Percentiles rank a stretch among this genome's conserved stretches.
Conservation (phyloP, 352 stramenopile species). For the Phytophthora nicotianae region DNA sequence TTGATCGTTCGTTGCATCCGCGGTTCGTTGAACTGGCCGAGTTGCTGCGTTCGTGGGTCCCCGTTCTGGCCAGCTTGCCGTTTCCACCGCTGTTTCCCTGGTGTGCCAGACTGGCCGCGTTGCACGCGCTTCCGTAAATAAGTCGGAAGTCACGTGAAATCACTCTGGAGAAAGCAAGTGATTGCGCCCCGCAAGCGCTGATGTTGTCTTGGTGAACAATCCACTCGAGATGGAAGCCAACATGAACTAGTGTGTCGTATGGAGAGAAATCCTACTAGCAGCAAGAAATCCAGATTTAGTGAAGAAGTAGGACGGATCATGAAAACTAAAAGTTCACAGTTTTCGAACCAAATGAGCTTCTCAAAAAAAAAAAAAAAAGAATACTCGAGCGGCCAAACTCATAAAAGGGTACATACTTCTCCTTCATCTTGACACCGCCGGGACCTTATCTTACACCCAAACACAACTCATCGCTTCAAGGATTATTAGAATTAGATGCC, state of each 20-base stretch:
- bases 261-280: not conserved
- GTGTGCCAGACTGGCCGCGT: constrained; percentile 4
- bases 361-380: no score
- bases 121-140: constrained; percentile 4
- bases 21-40: constrained; percentile 26
- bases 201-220: not conserved
- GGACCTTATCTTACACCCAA: no score
- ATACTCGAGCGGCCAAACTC: no score
- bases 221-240: not conserved
- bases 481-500: no score
- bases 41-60: constrained; percentile 13
- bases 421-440: no score
- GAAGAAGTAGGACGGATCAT: not conserved
- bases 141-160: not conserved
- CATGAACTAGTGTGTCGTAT: not conserved
- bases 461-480: no score
- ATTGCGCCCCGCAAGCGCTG: not conserved
- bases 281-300: not conserved
- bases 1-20: constrained; percentile 9
- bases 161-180: not conserved
- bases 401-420: no score
- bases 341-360: no score
- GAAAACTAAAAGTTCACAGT: not conserved
- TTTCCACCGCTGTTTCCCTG: constrained; percentile 10
- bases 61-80: constrained; percentile 25